Conservation (phyloP, 257 asterid species). For the Thymus quinquecostatus region DNA sequence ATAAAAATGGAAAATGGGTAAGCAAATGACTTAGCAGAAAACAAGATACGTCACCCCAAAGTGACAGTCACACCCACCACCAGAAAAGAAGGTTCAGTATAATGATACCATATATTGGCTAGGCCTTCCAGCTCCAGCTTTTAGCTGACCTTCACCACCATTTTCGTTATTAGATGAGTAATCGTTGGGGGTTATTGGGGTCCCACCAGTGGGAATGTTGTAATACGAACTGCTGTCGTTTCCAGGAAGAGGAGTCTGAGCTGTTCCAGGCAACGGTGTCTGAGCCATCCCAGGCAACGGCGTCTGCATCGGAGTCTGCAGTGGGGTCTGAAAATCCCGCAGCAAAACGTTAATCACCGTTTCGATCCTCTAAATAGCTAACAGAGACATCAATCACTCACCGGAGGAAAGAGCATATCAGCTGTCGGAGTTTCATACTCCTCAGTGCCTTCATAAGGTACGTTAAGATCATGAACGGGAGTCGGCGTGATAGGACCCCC, state of each 20-base stretch:
- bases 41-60: constrained; percentile 9
- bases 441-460: constrained; percentile 96
- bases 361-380: not conserved
- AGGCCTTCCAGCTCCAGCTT: constrained; percentile 72
- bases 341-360: constrained; percentile 5
- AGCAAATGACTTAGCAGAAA: not conserved
- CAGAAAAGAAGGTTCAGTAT: constrained; percentile 22
- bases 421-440: constrained; percentile 98
- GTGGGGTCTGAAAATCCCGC: constrained; percentile 51
- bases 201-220: constrained; percentile 82
- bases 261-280: constrained; percentile 77
- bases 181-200: constrained; percentile 82
- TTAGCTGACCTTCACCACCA: constrained; percentile 54
- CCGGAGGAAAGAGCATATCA: constrained; percentile 94
- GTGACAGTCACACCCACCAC: constrained; percentile 23
- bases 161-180: constrained; percentile 57
- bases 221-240: constrained; percentile 66
- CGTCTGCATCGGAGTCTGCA: constrained; percentile 82
- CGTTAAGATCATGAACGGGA: constrained; percentile 87
- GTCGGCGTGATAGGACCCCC: constrained; percentile 69
- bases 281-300: constrained; percentile 71
- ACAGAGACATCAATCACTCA: constrained; percentile 37
- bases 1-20: not conserved
- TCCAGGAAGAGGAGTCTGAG: constrained; percentile 76
- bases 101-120: constrained; percentile 71